Evolutionary conservation across 495 filamentous ascomycete genomes (phyloP).

Genomic region (Hyphodiscus hymeniophilus): DNA sequence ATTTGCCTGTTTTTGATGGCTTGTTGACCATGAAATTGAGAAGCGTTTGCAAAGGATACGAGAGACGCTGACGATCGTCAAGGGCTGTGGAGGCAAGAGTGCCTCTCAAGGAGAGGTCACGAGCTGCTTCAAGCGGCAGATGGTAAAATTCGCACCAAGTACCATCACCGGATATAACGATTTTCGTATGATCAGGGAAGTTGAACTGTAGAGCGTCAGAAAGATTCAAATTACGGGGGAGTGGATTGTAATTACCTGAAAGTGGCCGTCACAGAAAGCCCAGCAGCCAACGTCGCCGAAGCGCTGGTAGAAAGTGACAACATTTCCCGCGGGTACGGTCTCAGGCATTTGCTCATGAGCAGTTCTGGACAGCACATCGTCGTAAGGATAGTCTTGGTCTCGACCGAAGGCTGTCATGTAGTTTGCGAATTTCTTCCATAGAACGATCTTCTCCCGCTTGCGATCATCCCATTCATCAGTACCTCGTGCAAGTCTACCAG

Average conservation of each 20-base stretch:
- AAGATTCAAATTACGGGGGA: conserved; percentile 5
- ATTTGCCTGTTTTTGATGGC: conserved; percentile 33
- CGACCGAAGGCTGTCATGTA: conserved; percentile 72
- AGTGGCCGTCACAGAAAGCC: conserved; percentile 80
- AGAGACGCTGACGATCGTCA: conserved; percentile 49
- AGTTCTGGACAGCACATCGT: conserved; percentile 37
- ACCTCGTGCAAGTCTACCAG: conserved; percentile 43
- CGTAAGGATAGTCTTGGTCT: conserved; percentile 38
- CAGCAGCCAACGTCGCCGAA: conserved; percentile 82
- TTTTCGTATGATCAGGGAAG: conserved; percentile 95
- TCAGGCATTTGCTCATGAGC: conserved; percentile 40
- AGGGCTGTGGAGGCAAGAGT: conserved; percentile 59
- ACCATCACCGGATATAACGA: conserved; percentile 67
- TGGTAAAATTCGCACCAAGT: conserved; percentile 81
- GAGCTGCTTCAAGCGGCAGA: conserved; percentile 60
- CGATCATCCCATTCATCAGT: conserved; percentile 54
- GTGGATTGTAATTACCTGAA: conserved; percentile 49
- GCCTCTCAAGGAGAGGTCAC: conserved; percentile 51
- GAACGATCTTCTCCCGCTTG: conserved; percentile 62
- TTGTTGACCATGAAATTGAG: conserved; percentile 39
- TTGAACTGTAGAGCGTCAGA: conserved; percentile 56
- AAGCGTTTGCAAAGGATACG: conserved; percentile 50
- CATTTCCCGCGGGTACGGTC: conserved; percentile 43
- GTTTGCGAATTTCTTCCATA: conserved; percentile 89
- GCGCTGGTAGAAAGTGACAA: conserved; percentile 83